Evolutionary conservation across 257 asterid species (phyloP).

Genomic region (Lantana camara): DNA sequence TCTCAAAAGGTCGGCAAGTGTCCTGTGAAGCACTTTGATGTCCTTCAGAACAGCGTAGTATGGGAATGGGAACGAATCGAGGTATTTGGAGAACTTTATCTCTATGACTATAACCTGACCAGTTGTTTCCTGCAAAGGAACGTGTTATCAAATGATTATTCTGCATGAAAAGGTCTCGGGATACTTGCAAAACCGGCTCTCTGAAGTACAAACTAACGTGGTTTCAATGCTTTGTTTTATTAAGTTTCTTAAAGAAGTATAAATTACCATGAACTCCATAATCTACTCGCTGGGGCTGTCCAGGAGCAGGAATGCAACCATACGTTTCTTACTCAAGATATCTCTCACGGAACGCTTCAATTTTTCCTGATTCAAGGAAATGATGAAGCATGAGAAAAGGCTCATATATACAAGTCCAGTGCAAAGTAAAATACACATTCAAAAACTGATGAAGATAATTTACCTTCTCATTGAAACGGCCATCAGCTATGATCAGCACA

Average conservation of each 20-base stretch:
- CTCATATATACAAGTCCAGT: no score
- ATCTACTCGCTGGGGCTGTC: slow-evolving; percentile 45
- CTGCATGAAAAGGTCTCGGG: neutral
- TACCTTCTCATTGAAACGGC: no score
- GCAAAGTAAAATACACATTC: neutral
- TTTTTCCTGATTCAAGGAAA: no score
- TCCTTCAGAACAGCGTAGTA: slow-evolving; percentile 79
- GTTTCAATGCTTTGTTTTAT: no score
- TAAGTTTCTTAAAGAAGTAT: neutral
- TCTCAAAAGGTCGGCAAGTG: slow-evolving; percentile 89
- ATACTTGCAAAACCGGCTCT: no score
- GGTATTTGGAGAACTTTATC: slow-evolving; percentile 35
- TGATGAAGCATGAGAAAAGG: neutral
- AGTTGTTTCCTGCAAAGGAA: slow-evolving; percentile 66
- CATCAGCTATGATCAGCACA: no score
- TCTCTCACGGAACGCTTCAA: no score
- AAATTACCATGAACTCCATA: slow-evolving; percentile 58
- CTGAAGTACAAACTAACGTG: neutral
- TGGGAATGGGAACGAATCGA: slow-evolving; percentile 96
- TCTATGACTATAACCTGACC: slow-evolving; percentile 46
- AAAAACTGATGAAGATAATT: slow-evolving; percentile 1
- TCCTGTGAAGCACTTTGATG: no score
- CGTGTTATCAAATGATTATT: slow-evolving; percentile 14
- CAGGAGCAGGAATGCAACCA: no score
- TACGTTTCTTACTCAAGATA: no score